Evolutionary conservation across 2,329 filamentous ascomycete species (phyloP).

Genomic region (Colletotrichum australisinense): DNA sequence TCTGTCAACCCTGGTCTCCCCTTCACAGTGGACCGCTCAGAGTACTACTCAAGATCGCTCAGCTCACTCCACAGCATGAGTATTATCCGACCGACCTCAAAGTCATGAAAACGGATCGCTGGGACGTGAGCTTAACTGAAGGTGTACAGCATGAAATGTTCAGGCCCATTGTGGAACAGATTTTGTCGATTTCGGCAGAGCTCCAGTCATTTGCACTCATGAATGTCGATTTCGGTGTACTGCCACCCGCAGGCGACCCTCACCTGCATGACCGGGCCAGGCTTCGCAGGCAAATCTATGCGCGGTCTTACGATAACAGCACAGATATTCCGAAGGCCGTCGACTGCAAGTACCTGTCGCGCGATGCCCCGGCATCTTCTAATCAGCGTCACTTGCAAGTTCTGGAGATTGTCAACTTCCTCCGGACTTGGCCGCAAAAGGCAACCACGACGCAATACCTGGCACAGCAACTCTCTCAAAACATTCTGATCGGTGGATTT

Average conservation of each 20-base stretch:
- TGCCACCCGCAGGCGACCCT: conserved; percentile 36
- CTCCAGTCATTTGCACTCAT: conserved; percentile 40
- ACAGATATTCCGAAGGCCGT: not conserved
- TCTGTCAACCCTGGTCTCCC: conserved; percentile 61
- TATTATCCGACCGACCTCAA: conserved; percentile 51
- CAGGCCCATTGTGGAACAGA: conserved; percentile 41
- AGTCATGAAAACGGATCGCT: conserved; percentile 48
- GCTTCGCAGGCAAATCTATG: conserved; percentile 13
- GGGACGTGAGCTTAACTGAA: conserved; percentile 45
- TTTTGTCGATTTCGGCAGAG: conserved; percentile 44
- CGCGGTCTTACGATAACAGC: conserved; percentile 40
- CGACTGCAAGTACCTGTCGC: conserved; percentile 34
- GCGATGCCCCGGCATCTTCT: conserved; percentile 34
- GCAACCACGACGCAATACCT: conserved; percentile 33
- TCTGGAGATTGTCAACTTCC: conserved; percentile 35
- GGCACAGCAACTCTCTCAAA: conserved; percentile 27
- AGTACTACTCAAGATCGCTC: conserved; percentile 37
- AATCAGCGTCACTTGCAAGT: conserved; percentile 32
- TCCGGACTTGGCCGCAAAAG: conserved; percentile 36
- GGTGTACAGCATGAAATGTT: conserved; percentile 53
- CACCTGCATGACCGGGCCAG: conserved; percentile 39
- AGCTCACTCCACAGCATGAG: conserved; percentile 44
- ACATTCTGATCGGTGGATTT: conserved; percentile 51
- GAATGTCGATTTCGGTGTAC: not conserved
- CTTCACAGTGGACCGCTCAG: conserved; percentile 22